A percentile compares a stretch with the other conserved stretches of the same genome.
phyloP scores from a whole-genome alignment of 805 yeast species.

The Candida xiaguanensis region DNA sequence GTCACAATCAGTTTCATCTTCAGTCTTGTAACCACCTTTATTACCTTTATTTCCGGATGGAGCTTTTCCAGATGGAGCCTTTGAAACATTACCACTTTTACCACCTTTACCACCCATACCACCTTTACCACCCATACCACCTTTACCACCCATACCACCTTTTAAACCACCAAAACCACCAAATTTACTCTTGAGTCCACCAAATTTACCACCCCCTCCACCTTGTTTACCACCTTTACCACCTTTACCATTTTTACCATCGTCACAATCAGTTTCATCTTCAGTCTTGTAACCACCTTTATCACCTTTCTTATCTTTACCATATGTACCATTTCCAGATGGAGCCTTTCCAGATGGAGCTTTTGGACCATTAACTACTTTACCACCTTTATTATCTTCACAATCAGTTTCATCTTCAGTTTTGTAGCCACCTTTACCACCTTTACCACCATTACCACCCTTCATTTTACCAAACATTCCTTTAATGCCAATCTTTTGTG shows the following conservation, averaged over 20 bases:
- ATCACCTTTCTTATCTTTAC: background rate
- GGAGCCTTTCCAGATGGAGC: no score
- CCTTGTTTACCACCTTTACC: background rate
- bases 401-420: background rate
- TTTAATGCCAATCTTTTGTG: background rate
- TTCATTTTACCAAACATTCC: background rate
- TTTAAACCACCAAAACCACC: slow-evolving; percentile 5
- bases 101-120: background rate
- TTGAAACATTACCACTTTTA: background rate
- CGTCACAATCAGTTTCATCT: slow-evolving; percentile 1
- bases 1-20: background rate
- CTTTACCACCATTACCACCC: background rate
- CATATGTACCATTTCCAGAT: background rate
- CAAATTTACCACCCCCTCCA: background rate
- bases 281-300: slow-evolving; percentile 1
- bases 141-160: background rate
- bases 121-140: background rate
- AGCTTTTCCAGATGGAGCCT: background rate
- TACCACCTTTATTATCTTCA: no score
- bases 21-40: background rate
- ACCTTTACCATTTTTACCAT: background rate
- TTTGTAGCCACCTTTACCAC: background rate
- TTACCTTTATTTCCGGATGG: background rate
- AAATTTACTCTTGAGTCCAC: slow-evolving; percentile 4
- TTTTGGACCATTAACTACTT: background rate